Base-by-base conservation (phyloP, 1,284 basidiomycete genomes). In the Sporisorium scitamineum region DNA sequence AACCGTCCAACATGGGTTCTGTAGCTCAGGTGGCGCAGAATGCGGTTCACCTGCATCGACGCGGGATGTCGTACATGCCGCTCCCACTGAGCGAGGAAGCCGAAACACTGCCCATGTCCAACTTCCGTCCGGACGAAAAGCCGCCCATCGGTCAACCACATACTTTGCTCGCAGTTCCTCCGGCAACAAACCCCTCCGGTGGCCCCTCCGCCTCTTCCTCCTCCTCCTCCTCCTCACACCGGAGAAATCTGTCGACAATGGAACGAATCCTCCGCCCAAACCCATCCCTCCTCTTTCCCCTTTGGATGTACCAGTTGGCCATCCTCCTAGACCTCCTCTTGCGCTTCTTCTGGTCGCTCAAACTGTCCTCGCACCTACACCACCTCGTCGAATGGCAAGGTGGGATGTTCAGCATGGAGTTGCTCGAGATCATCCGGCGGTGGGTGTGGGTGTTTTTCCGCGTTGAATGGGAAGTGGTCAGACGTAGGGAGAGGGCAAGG, bases 391-490 rank as follows among this genome's bases (percentile, higher is more conserved):
- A 95, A 78, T 91, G 94, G 58, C 94, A 93, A 82, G 88, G 90
- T 11, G 89, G 93, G 18, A 92, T 97, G 42, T 97, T 98, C 85
- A 89, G 92, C 87, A 89, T 99, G 76, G 95, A 99, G 87, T 89
- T 93, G 51, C 90, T 95, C 45, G 97, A 99, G 87, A 88, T 99
- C 39, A 81, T 94, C 31, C 88, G 97, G 57, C 87, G 97, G 76
- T 97, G 94, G 93, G 90, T 96, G 86, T 99, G 97, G 97, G 93
- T 97, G 10, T 96, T 97, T 86, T 87, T 99, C 76, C 90, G 97
- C 20, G 90, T 98, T 27, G 97, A 99, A 56, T 84, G 82, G 83
- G 83, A 84, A 52, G 62, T 67, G 5, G 80, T 83, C 1, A 32
- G 66, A 16, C 39, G 68, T 5, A 20, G 67, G 3, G 60, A 75